These are phyloP conservation scores for Encephalitozoon intestinalis DNA, from an alignment of 371 early-diverging fungal species.

Conservation along the genomic window DNA sequence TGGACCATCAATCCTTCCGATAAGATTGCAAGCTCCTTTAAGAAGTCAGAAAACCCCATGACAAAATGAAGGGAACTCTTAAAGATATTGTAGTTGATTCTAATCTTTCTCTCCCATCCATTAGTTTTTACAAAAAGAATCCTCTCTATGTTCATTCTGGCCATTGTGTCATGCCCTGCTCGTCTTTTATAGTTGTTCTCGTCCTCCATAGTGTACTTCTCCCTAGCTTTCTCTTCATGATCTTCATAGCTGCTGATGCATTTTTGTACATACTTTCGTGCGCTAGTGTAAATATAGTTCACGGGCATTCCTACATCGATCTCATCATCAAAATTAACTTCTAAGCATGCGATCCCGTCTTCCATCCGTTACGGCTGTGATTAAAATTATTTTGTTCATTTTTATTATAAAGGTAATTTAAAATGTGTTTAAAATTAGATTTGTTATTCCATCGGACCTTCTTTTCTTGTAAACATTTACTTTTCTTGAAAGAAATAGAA, in stretches of 20 bases:
- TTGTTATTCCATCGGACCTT: too few relatives aligned
- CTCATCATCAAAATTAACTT: background rate
- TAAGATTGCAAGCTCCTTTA: background rate
- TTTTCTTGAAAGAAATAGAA: too few relatives aligned
- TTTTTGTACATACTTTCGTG: background rate
- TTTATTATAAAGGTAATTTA: background rate
- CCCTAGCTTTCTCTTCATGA: background rate
- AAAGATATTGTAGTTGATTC: background rate
- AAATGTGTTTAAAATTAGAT: background rate
- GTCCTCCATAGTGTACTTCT: background rate
- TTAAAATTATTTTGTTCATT: background rate
- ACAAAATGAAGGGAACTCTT: background rate
- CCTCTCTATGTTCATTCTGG: background rate
- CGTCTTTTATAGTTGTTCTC: background rate
- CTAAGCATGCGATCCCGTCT: background rate
- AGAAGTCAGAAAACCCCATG: background rate
- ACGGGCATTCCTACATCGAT: background rate
- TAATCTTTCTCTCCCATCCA: background rate
- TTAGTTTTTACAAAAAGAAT: background rate
- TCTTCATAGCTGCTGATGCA: background rate
- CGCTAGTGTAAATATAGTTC: background rate
- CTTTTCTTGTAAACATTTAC: too few relatives aligned
- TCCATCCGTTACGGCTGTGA: background rate
- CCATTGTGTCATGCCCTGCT: background rate
- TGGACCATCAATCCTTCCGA: background rate